Evolutionary conservation across 2,329 filamentous ascomycete genomes (phyloP).

Genomic region (Fusarium fujikuroi): DNA sequence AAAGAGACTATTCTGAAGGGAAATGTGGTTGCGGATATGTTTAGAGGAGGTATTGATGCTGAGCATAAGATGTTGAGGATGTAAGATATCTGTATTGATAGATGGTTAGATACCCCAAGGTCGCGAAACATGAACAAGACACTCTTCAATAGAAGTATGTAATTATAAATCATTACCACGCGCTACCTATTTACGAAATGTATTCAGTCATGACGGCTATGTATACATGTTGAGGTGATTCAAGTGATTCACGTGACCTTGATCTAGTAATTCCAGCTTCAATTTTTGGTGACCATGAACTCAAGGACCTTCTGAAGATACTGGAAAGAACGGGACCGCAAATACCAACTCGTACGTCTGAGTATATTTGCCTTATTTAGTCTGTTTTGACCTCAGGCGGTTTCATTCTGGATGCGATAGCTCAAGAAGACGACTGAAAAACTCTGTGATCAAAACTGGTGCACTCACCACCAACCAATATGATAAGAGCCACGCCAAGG

Average conservation of each 20-base stretch:
- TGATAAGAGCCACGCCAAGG: slow-evolving; percentile 10
- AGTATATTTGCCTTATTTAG: rapidly evolving
- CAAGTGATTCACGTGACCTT: slow-evolving; percentile 35
- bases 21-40: slow-evolving; percentile 75
- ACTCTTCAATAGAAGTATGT: not conserved
- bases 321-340: not conserved
- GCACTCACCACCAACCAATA: not conserved
- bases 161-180: not conserved
- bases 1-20: slow-evolving; percentile 75
- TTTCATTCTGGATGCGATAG: not conserved
- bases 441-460: not conserved
- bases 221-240: not conserved
- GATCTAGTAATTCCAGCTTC: not conserved
- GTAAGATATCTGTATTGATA: slow-evolving; percentile 31
- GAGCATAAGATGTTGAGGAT: slow-evolving; percentile 64
- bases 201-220: not conserved
- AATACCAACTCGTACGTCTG: not conserved
- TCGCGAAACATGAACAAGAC: not conserved
- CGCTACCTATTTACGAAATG: not conserved
- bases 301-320: not conserved
- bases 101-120: slow-evolving; percentile 24
- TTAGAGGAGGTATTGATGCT: slow-evolving; percentile 74
- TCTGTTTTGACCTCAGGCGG: not conserved
- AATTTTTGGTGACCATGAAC: slow-evolving; percentile 2
- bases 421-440: not conserved